Evolutionary conservation across 345 rosid species (phyloP).

Genomic region (Citrus hindsii): DNA sequence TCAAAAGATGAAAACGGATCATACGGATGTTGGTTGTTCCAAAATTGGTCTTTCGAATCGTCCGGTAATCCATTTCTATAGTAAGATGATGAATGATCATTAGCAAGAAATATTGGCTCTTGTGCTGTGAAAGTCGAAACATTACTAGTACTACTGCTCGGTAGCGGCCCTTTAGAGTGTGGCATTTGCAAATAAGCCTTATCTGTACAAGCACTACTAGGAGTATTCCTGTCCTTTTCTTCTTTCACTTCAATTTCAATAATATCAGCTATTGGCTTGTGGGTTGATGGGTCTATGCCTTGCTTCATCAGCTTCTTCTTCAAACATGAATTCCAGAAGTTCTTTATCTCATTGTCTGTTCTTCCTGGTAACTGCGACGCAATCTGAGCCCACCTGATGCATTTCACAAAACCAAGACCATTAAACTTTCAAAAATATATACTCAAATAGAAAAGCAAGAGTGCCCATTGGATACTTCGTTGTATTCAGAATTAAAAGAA

Average conservation of each 20-base stretch:
- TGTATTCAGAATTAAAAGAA: too few species aligned
- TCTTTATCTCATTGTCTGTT: constrained; percentile 72
- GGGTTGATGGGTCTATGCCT: constrained; percentile 67
- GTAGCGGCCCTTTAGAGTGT: neutral
- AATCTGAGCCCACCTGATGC: constrained; percentile 67
- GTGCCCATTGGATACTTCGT: too few species aligned
- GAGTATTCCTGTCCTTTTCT: constrained; percentile 13
- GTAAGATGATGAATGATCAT: constrained; percentile 15
- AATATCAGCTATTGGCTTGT: constrained; percentile 31
- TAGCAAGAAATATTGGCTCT: constrained; percentile 39
- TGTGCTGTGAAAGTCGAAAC: constrained; percentile 24
- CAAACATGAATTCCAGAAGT: constrained; percentile 66
- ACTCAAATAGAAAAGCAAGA: too few species aligned
- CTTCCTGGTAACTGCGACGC: constrained; percentile 62
- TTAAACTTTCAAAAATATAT: neutral
- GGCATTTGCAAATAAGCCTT: constrained; percentile 7
- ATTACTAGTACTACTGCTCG: neutral
- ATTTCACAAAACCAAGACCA: neutral
- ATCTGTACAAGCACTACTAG: neutral
- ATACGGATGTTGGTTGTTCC: constrained; percentile 18
- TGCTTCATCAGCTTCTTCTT: constrained; percentile 72
- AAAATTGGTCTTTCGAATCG: constrained; percentile 25
- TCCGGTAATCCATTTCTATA: constrained; percentile 18
- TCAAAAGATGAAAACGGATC: constrained; percentile 40
- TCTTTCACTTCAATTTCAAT: constrained; percentile 25